Conservation (phyloP, 2,329 filamentous ascomycete genomes). For the Fonsecaea nubica region DNA sequence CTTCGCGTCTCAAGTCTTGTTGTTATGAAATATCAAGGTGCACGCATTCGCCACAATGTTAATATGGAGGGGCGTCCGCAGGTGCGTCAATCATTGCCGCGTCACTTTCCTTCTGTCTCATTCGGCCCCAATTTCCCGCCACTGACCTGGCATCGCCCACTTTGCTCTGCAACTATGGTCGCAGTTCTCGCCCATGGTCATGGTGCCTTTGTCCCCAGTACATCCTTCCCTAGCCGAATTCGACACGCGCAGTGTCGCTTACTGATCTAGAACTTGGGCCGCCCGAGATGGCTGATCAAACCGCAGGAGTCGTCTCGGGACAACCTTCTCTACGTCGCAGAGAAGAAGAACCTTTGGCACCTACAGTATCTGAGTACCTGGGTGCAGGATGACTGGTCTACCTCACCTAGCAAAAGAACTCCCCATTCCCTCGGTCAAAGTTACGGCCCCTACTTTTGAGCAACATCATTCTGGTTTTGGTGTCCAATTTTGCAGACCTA, state of each 20-base stretch:
- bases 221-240: background rate
- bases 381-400: background rate
- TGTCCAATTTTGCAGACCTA: constrained; percentile 38
- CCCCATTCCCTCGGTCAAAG: background rate
- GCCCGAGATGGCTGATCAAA: background rate
- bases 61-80: background rate
- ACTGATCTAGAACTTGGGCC: background rate
- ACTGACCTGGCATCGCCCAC: background rate
- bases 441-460: constrained; percentile 22
- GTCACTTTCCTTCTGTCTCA: background rate
- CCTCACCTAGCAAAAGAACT: background rate
- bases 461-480: constrained; percentile 39
- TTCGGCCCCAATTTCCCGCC: background rate
- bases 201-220: background rate
- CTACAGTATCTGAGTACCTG: background rate
- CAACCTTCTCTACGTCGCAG: background rate
- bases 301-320: background rate
- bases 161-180: background rate
- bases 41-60: background rate
- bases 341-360: background rate
- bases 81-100: constrained; percentile 9
- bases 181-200: background rate
- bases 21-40: background rate
- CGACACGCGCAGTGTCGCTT: background rate
- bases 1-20: background rate